Conservation (phyloP, 129 eudicot genomes). For the Chrysanthemum seticuspe region DNA sequence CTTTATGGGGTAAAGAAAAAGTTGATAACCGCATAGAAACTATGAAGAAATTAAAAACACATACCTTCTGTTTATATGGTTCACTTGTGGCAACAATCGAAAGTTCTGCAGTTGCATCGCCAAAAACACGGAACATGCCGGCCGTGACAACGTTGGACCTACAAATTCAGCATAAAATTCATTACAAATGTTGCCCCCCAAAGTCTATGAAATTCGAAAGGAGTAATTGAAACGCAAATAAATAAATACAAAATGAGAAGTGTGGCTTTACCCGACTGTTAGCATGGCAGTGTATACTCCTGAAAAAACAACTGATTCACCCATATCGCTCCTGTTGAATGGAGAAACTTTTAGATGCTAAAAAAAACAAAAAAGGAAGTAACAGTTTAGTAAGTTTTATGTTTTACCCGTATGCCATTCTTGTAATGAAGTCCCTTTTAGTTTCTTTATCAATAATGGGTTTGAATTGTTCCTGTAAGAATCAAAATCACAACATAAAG, state of each 20-base stretch:
- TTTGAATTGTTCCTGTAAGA: constrained; percentile 63
- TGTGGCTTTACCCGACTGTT: constrained; percentile 56
- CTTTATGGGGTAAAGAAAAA: too few relatives aligned
- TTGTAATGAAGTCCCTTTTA: constrained; percentile 65
- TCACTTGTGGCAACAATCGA: constrained; percentile 76
- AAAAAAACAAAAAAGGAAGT: not conserved
- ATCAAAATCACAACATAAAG: constrained; percentile 4
- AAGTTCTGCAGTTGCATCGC: constrained; percentile 74
- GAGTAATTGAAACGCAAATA: not conserved
- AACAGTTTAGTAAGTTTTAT: not conserved
- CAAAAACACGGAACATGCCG: constrained; percentile 73
- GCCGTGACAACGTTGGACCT: constrained; percentile 82
- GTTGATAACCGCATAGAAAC: too few relatives aligned
- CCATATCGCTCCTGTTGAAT: constrained; percentile 47
- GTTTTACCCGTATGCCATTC: constrained; percentile 84
- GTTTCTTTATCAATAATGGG: constrained; percentile 69
- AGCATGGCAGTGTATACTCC: constrained; percentile 83
- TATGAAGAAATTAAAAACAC: not conserved
- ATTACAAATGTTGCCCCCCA: not conserved
- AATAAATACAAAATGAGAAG: not conserved
- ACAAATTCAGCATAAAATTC: constrained; percentile 27
- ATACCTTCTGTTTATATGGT: constrained; percentile 68
- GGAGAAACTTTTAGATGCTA: constrained; percentile 4
- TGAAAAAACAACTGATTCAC: constrained; percentile 52
- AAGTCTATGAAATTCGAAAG: not conserved